These are phyloP conservation scores for Fremontodendron californicum DNA, from an alignment of 345 rosid species.

Conservation along the genomic window DNA sequence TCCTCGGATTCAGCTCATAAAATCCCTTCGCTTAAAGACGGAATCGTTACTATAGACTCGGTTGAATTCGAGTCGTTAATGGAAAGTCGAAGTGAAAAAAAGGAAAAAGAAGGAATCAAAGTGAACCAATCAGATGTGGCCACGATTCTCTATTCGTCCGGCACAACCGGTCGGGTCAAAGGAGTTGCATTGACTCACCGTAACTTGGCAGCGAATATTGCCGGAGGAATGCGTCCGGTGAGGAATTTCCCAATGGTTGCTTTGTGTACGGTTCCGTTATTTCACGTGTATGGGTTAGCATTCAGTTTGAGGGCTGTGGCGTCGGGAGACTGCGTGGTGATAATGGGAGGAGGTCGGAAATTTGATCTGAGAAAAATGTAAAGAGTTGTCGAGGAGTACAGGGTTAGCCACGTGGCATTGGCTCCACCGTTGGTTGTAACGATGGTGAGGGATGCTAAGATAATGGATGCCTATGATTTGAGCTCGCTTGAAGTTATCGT, in stretches of 20 bases:
- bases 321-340: constrained; percentile 42
- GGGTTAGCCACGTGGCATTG: constrained; percentile 39
- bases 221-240: constrained; percentile 20
- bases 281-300: constrained; percentile 50
- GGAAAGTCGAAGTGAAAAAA: constrained; percentile 6
- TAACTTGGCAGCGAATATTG: constrained; percentile 31
- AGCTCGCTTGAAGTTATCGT: constrained; percentile 45
- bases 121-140: constrained; percentile 46
- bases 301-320: constrained; percentile 28
- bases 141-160: constrained; percentile 59
- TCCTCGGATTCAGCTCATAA: constrained; percentile 32
- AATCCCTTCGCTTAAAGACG: constrained; percentile 27
- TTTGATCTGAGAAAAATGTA: constrained; percentile 28
- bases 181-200: constrained; percentile 52
- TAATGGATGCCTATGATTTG: constrained; percentile 34
- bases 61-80: constrained; percentile 40
- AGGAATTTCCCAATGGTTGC: constrained; percentile 26
- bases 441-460: constrained; percentile 27
- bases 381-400: constrained; percentile 27
- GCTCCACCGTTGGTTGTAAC: constrained; percentile 44
- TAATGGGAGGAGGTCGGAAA: constrained; percentile 19
- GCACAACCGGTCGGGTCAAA: constrained; percentile 54
- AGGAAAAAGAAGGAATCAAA: background rate
- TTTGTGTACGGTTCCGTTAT: constrained; percentile 46
- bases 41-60: constrained; percentile 38